Evolutionary conservation across 2,329 filamentous ascomycete genomes (phyloP), one percentile per base, ranked within the genome.

Genomic region (Fusarium anthophilum): DNA sequence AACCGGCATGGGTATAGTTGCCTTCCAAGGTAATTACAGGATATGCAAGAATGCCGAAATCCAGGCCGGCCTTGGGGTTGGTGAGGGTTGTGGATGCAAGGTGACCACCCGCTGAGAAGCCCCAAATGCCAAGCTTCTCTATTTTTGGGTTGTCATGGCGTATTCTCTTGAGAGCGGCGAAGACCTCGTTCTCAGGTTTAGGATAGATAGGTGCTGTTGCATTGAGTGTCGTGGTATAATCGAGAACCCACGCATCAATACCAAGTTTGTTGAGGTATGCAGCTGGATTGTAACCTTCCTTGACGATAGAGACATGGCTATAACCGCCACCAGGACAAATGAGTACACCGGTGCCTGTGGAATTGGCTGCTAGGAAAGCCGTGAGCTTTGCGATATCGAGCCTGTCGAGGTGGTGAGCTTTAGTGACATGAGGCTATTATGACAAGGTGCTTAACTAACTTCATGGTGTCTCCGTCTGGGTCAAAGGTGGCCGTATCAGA

Each of bases 71-170:
- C 8, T 66, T 28, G 3, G 66, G 66, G 17, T 71, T 71, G 2
- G 69, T 71, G 6, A 71, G 41, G 2, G 66, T 71, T n/a, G 62
- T 69, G 41, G 69, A 56, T 17, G 69, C 66, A 39, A 71, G 51
- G 30, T 71, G 69, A 32, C 69, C 69, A 4, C 69, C 69, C 11
- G 69, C 69, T 13, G 69, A 71, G 39, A 69, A 71, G 20, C 69
- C 69, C 69, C 69, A 71, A 14, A 71, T 71, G 4, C 69, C 69
- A 1, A 71, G 69, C 32, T 71, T 69, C 20, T 44, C n/a, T 7
- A 32, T 48, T 5, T n/a, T 37, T 3, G 59, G 41, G 6, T 69
- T 66, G 0, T 66, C 14, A 3, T 59, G 28, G 6, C 69, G 65
- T 17, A 71, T 71, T 8, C 66, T 30, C 28, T 55, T 17, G 0